A percentile compares a stretch with the other conserved stretches of the same genome.
phyloP scores from a whole-genome alignment of 179 eudicot genomes.

The Gypsophila paniculata region DNA sequence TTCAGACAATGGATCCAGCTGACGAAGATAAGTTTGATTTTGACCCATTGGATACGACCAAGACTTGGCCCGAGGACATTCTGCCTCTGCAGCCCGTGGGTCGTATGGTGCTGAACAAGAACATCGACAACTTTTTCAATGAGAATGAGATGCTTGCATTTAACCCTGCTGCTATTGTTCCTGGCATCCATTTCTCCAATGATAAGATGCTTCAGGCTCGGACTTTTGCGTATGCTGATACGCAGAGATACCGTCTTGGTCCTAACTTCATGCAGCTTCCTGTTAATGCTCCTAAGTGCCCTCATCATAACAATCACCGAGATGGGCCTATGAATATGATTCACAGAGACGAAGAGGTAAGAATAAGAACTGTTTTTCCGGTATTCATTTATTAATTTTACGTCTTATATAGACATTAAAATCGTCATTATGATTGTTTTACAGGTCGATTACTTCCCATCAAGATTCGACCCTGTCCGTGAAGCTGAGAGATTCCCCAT shows the following conservation, averaged over 20 bases:
- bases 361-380: no score
- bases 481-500: slow-evolving; percentile 42
- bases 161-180: slow-evolving; percentile 40
- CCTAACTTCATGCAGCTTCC: slow-evolving; percentile 46
- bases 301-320: slow-evolving; percentile 45
- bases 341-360: slow-evolving; percentile 51
- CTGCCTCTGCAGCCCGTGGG: slow-evolving; percentile 46
- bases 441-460: slow-evolving; percentile 44
- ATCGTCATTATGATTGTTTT: slow-evolving; percentile 2
- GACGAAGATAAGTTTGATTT: slow-evolving; percentile 46
- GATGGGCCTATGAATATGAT: slow-evolving; percentile 49
- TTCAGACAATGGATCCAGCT: slow-evolving; percentile 39
- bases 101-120: slow-evolving; percentile 43
- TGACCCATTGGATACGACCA: slow-evolving; percentile 45
- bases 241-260: slow-evolving; percentile 47
- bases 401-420: not conserved
- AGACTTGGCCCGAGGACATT: slow-evolving; percentile 50
- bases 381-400: no score
- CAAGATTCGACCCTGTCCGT: slow-evolving; percentile 40
- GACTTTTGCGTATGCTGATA: slow-evolving; percentile 42
- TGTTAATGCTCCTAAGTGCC: slow-evolving; percentile 49
- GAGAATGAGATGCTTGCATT: slow-evolving; percentile 49
- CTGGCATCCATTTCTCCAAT: slow-evolving; percentile 42
- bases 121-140: slow-evolving; percentile 44
- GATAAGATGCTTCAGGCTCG: slow-evolving; percentile 50